These are phyloP conservation scores for Cudoniella acicularis DNA, from an alignment of 495 filamentous ascomycete species.

Conservation along the genomic window DNA sequence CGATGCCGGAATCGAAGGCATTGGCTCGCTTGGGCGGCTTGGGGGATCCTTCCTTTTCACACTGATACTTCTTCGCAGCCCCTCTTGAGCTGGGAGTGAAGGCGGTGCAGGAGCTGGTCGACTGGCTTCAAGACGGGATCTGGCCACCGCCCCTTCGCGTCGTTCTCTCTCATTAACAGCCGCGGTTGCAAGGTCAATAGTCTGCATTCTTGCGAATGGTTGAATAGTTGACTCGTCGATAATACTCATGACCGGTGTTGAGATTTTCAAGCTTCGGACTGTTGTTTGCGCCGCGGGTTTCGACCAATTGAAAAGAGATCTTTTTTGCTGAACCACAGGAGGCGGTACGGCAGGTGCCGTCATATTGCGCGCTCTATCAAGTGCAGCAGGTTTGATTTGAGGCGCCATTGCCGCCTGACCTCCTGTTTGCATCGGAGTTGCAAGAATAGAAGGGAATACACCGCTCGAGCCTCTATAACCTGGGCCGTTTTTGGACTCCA, in stretches of 20 bases:
- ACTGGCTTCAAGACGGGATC: slow-evolving; percentile 30
- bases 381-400: slow-evolving; percentile 2
- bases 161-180: slow-evolving; percentile 44
- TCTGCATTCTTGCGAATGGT: slow-evolving; percentile 40
- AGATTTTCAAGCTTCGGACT: slow-evolving; percentile 40
- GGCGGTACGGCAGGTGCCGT: background rate
- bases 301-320: slow-evolving; percentile 29
- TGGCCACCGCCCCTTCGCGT: slow-evolving; percentile 32
- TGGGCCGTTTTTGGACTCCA: slow-evolving; percentile 5
- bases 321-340: slow-evolving; percentile 29
- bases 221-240: slow-evolving; percentile 31
- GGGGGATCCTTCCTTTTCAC: slow-evolving; percentile 39
- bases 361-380: slow-evolving; percentile 2
- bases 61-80: slow-evolving; percentile 32
- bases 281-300: slow-evolving; percentile 26
- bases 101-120: slow-evolving; percentile 37
- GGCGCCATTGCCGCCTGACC: slow-evolving; percentile 12
- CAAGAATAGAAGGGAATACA: slow-evolving; percentile 15
- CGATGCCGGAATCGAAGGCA: slow-evolving; percentile 15
- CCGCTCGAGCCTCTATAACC: slow-evolving; percentile 25
- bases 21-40: background rate
- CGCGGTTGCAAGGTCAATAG: slow-evolving; percentile 44
- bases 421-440: background rate
- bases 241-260: slow-evolving; percentile 42
- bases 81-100: slow-evolving; percentile 20